Base-by-base conservation (phyloP, 495 filamentous ascomycete species). In the Penicillium ochrochloron region DNA sequence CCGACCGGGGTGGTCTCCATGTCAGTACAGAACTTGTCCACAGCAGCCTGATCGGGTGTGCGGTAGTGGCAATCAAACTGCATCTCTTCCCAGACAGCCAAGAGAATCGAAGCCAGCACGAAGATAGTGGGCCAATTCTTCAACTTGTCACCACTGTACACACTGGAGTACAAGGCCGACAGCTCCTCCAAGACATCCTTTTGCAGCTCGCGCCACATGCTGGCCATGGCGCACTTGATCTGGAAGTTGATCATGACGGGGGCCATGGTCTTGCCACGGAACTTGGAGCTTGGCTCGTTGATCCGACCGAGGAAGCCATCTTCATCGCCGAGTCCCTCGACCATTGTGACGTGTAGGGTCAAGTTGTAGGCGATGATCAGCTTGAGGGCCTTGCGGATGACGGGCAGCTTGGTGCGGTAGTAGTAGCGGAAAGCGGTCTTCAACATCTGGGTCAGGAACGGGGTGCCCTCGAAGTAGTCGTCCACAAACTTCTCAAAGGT, bases 211-310 rank as follows among this genome's bases (percentile, higher is more conserved):
- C 93, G 92, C 93, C 93, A 97, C 91, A 96, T 93, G 70, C 92
- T 91, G 34, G 92, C 93, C 82, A 97, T 88, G 53, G 93, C 93
- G 72, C 88, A 92, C 84, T 97, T 97, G 78, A 97, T 90, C 80
- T 97, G 92, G 86, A 97, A 97, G 82, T 97, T 97, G 86, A 97
- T 94, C 93, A 97, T 95, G 65, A 97, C 92, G 3, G 93, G 93
- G 17, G 93, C 93, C 66, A 95, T 85, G 29, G 87, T 93, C 84
- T 94, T 93, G 73, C 93, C 93, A 62, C 81, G 84, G 84, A 89
- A 96, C 65, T 89, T 93, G 60, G 91, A 94, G 31, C 85, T 82
- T 60, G 88, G 82, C 65, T 92, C 88, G 37, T 91, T 83, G 62
- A 97, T 93, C 81, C 89, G 89, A 68, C 93, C 93, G 55, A 88